Evolutionary conservation across 495 filamentous ascomycete genomes (phyloP).

Genomic region (Jackrogersella multiformis): DNA sequence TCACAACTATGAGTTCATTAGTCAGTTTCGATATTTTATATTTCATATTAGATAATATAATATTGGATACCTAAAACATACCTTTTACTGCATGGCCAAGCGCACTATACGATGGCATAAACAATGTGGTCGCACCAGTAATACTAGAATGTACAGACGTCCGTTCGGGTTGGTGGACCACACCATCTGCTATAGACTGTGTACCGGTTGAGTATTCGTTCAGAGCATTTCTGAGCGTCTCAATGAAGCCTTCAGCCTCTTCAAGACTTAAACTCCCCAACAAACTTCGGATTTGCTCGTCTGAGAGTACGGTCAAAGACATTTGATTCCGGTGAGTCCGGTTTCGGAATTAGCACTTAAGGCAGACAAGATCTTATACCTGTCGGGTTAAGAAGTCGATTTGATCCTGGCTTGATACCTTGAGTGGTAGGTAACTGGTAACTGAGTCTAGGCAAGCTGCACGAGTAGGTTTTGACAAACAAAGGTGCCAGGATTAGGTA

Average conservation of each 20-base stretch:
- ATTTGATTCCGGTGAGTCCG: constrained; percentile 59
- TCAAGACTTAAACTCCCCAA: constrained; percentile 75
- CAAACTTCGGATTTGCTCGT: constrained; percentile 71
- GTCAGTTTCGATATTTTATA: too few species aligned
- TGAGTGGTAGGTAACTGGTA: constrained; percentile 7
- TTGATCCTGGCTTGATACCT: too few species aligned
- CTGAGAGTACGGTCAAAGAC: constrained; percentile 80
- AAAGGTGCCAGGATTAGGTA: background rate
- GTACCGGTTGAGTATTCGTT: constrained; percentile 83
- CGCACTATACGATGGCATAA: constrained; percentile 81
- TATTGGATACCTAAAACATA: constrained; percentile 26
- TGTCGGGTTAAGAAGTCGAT: background rate
- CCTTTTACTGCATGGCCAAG: constrained; percentile 61
- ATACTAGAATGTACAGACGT: constrained; percentile 69
- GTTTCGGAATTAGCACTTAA: constrained; percentile 17
- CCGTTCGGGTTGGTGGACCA: constrained; percentile 78
- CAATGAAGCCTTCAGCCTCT: constrained; percentile 72
- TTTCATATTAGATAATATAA: constrained; percentile 1
- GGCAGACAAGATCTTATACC: constrained; percentile 8
- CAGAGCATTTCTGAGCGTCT: constrained; percentile 74
- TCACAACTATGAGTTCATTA: constrained; percentile 48
- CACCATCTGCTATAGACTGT: constrained; percentile 53
- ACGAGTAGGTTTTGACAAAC: background rate
- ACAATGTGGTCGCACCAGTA: constrained; percentile 83
- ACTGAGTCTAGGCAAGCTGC: background rate